Evolutionary conservation across 2,329 filamentous ascomycete genomes (phyloP).

Genomic region (Aspergillus fischeri): DNA sequence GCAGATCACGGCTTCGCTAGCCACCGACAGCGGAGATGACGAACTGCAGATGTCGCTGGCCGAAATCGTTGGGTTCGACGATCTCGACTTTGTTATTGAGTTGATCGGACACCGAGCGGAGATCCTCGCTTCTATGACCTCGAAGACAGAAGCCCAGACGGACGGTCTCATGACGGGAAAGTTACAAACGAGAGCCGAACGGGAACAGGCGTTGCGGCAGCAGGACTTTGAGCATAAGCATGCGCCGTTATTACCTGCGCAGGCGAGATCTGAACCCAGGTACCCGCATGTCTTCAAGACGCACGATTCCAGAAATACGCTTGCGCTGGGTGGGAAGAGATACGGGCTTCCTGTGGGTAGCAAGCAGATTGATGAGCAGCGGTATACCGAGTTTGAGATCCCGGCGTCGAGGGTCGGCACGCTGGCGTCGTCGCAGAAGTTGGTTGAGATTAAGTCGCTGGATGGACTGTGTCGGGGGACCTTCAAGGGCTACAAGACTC

Average conservation of each 20-base stretch:
- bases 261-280: constrained; percentile 64
- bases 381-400: constrained; percentile 85
- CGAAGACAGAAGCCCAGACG: constrained; percentile 32
- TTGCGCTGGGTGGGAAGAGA: constrained; percentile 74
- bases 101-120: constrained; percentile 73
- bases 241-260: constrained; percentile 64
- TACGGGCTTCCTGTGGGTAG: constrained; percentile 78
- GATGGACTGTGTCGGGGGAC: constrained; percentile 88
- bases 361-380: constrained; percentile 64
- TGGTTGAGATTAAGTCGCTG: constrained; percentile 75
- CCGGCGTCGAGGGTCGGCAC: constrained; percentile 77
- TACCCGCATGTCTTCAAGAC: constrained; percentile 93
- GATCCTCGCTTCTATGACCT: constrained; percentile 49
- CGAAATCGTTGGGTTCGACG: constrained; percentile 87
- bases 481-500: constrained; percentile 85
- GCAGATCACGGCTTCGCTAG: constrained; percentile 71
- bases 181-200: constrained; percentile 70
- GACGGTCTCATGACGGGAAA: constrained; percentile 48
- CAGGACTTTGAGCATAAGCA: constrained; percentile 82
- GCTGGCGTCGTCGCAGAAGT: constrained; percentile 66
- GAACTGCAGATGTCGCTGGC: constrained; percentile 87
- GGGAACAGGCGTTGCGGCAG: constrained; percentile 71
- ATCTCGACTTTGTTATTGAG: constrained; percentile 88
- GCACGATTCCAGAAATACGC: constrained; percentile 77
- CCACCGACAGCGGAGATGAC: constrained; percentile 68